Conservation (phyloP, 257 asterid species). For the Solanum medicagineum region DNA sequence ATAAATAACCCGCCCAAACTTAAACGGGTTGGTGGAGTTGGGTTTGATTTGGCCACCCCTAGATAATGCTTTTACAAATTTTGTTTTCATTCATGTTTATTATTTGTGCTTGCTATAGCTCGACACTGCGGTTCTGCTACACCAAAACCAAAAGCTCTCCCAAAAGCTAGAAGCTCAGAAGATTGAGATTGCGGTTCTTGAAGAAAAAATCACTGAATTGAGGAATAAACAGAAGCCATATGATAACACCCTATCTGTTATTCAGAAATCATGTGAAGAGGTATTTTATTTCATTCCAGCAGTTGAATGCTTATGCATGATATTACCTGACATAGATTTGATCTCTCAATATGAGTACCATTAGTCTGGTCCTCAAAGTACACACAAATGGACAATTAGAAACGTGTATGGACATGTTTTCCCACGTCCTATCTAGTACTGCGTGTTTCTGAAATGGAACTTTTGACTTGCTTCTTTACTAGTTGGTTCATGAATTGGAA, state of each 20-base stretch:
- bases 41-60: too few species aligned
- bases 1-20: too few species aligned
- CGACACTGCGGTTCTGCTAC: slow-evolving; percentile 77
- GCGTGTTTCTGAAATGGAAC: neutral
- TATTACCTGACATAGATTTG: neutral
- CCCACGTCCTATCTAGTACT: neutral
- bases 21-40: too few species aligned
- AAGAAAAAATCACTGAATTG: slow-evolving; percentile 36
- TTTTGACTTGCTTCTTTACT: slow-evolving; percentile 15
- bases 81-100: neutral
- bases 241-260: slow-evolving; percentile 34
- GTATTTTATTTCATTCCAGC: slow-evolving; percentile 17
- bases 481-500: slow-evolving; percentile 73
- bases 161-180: slow-evolving; percentile 92
- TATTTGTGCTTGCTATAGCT: slow-evolving; percentile 38
- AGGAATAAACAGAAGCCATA: slow-evolving; percentile 54
- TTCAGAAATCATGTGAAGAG: slow-evolving; percentile 61
- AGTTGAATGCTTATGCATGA: neutral
- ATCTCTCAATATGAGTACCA: neutral
- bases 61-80: neutral
- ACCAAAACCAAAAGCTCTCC: slow-evolving; percentile 83
- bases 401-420: neutral
- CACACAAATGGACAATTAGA: neutral
- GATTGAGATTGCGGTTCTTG: slow-evolving; percentile 53
- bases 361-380: neutral